A percentile compares a stretch with the other conserved stretches of the same genome.
phyloP scores from a whole-genome alignment of 106 monocot genomes.

The Dendrobium nobile region DNA sequence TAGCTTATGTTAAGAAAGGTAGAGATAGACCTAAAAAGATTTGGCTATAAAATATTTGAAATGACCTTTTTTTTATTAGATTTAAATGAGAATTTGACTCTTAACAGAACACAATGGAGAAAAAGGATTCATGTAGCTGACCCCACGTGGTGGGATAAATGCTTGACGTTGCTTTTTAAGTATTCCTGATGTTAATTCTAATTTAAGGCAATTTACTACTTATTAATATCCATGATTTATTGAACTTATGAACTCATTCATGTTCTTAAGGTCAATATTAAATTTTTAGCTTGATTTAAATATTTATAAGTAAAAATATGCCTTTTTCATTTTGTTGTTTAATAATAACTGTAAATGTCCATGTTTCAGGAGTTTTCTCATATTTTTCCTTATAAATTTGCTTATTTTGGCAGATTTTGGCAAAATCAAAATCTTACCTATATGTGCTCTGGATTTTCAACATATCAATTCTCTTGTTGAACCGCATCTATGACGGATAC shows the following conservation, averaged over 20 bases:
- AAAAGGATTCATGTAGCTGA: no score
- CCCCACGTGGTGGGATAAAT: no score
- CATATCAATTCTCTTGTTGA: constrained; percentile 58
- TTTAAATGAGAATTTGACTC: no score
- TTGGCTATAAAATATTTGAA: no score
- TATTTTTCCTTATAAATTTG: not conserved
- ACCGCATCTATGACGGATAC: constrained; percentile 91
- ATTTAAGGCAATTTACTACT: not conserved
- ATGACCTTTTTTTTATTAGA: no score
- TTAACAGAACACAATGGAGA: no score
- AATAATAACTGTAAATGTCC: not conserved
- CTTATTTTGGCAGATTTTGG: constrained; percentile 44
- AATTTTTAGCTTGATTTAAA: not conserved
- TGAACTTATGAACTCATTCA: not conserved
- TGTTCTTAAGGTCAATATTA: not conserved
- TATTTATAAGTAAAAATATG: not conserved
- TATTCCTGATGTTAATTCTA: not conserved
- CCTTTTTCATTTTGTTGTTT: not conserved
- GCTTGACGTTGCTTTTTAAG: no score
- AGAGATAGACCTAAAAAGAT: no score
- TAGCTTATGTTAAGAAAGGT: no score
- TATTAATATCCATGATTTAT: not conserved
- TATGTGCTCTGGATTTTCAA: constrained; percentile 78
- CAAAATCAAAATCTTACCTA: constrained; percentile 50
- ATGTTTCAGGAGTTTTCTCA: not conserved